Conservation (phyloP, 768 basidiomycete species). For the Symmetrospora coprosmae region DNA sequence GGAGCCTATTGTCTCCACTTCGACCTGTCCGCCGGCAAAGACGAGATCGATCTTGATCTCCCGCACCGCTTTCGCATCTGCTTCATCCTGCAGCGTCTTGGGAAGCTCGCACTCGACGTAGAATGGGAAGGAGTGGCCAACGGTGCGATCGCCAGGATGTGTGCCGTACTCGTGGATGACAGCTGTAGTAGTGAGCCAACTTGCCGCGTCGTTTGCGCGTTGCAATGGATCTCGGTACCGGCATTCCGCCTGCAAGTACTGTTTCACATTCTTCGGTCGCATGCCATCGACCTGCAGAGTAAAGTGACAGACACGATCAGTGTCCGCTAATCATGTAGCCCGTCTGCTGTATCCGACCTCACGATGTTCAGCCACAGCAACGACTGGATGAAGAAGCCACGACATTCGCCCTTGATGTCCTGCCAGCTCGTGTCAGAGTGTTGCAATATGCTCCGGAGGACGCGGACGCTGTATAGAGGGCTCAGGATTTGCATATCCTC, state of each 20-base stretch:
- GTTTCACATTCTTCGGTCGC: not conserved
- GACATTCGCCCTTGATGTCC: not conserved
- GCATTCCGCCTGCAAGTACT: not conserved
- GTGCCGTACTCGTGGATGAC: not conserved
- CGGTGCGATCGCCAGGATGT: conserved; percentile 3
- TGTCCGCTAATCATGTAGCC: not conserved
- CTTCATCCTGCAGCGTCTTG: not conserved
- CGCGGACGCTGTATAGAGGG: not conserved
- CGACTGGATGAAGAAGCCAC: not conserved
- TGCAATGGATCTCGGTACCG: not conserved
- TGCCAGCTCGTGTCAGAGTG: conserved; percentile 5
- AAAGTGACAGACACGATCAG: not conserved
- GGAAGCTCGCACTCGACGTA: conserved; percentile 4
- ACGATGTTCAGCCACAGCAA: conserved; percentile 1
- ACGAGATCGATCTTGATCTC: not conserved
- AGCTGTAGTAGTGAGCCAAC: not conserved
- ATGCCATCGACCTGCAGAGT: not conserved
- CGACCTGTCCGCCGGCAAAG: not conserved
- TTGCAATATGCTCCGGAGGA: conserved; percentile 3
- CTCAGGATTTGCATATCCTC: not conserved
- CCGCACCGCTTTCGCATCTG: not conserved
- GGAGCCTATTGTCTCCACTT: not conserved
- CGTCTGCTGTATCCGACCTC: too few relatives aligned
- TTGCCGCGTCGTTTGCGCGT: too few relatives aligned
- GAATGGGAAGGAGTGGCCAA: conserved; percentile 1